A percentile compares a stretch with the other conserved stretches of the same genome.
Conservation (phyloP, 1,284 basidiomycete genomes). For the Trametes sp. region DNA sequence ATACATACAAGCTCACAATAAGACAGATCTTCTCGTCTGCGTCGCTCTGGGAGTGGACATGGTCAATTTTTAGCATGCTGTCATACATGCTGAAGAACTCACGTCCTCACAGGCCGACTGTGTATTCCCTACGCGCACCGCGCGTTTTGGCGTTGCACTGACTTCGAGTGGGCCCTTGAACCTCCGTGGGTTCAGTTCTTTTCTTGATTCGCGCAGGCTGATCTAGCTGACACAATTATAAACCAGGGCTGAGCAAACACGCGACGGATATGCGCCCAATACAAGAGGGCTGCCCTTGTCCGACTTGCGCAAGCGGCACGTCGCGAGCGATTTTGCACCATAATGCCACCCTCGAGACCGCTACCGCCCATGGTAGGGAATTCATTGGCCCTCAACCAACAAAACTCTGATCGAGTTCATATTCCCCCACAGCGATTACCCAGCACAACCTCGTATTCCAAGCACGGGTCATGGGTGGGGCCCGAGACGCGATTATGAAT, state of each 20-base stretch:
- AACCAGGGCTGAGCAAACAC: constrained; percentile 71
- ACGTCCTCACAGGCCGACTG: constrained; percentile 76
- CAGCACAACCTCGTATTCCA: constrained; percentile 85
- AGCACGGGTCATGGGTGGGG: constrained; percentile 81
- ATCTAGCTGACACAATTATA: not conserved
- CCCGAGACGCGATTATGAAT: constrained; percentile 77
- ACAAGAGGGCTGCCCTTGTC: constrained; percentile 79
- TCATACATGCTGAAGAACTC: not conserved
- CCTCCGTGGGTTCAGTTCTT: constrained; percentile 58
- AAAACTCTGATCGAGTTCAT: too few species aligned
- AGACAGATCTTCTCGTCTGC: constrained; percentile 81
- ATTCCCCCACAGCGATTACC: constrained; percentile 62
- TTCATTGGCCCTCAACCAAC: too few species aligned
- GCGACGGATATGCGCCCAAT: constrained; percentile 73
- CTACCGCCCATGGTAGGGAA: constrained; percentile 75
- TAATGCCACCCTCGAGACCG: constrained; percentile 77
- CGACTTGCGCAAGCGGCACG: constrained; percentile 71
- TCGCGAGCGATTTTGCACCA: constrained; percentile 79
- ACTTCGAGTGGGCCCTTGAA: constrained; percentile 83
- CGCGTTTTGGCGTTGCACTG: constrained; percentile 86
- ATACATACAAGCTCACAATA: not conserved
- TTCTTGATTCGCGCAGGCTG: too few species aligned
- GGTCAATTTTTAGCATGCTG: constrained; percentile 53
- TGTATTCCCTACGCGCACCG: constrained; percentile 88
- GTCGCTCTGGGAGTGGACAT: constrained; percentile 90